Evolutionary conservation across 2,329 filamentous ascomycete species (phyloP), one percentile per base, ranked within the genome.

Genomic region (Alternaria gaisen): DNA sequence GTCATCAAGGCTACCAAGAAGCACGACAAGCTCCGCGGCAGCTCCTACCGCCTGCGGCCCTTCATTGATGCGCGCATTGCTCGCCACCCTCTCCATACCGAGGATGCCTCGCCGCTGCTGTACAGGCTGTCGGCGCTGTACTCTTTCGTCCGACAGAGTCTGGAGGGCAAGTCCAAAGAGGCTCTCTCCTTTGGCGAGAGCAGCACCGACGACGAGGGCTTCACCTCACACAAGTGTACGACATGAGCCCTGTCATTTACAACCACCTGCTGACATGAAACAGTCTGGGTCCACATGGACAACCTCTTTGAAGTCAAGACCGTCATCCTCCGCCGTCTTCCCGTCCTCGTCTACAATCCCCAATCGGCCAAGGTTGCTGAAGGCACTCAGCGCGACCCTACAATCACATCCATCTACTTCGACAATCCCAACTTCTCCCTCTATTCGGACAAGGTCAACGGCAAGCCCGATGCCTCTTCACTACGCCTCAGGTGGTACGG

Each of bases 1-100:
- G 97, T 98, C 80, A 86, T 97, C 76, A 99, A 99, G 85, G 97
- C 97, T 48, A 93, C 93, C 58, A 99, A 99, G 88, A 99, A 99
- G 83, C 95, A 99, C 81, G 95, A 99, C 80, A 91, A 95, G 68
- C 96, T 94, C 82, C 87, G 94, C 68, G 94, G 94, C 57, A 86
- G 89, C 67, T 86, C 89, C 54, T 98, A 98, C 83, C 92, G 90
- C 77, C 91, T 98, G 69, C 89, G 93, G 24, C 94, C 95, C 28
- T 89, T 98, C 83, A 89, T 98, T 80, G 92, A 97, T 81, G 90
- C 97, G 72, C 91, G 92, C 72, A 82, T 99, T 72, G 88, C 92
- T n/a, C 88, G 93, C 67, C 85, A 94, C 63, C 93, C 94, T 12
- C 97, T 99, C 85, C 97, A 98, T 81, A 94, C 92, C 60, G 95